Percentiles rank a stretch among this genome's conserved stretches.
These are phyloP conservation scores for Microcera coccophila DNA, from an alignment of 2,329 filamentous ascomycete genomes.

Conservation along the genomic window DNA sequence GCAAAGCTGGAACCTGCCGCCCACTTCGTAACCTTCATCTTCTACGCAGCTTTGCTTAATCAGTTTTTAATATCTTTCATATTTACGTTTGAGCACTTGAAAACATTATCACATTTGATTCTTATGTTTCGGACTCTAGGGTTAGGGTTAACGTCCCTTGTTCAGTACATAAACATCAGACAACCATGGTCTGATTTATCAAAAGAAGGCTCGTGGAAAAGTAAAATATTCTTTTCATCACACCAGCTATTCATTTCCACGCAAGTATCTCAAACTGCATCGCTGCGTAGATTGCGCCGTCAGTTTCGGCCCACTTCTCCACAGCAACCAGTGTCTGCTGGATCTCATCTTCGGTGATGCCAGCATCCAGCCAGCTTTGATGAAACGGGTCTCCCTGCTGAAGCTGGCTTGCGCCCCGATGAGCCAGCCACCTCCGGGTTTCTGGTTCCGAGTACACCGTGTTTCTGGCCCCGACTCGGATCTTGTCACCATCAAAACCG, in stretches of 20 bases:
- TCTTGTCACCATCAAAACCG: constrained; percentile 4
- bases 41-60: too few relatives aligned
- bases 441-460: constrained; percentile 3
- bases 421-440: constrained; percentile 3
- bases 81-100: too few relatives aligned
- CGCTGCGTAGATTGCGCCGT: constrained; percentile 11
- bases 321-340: constrained; percentile 8
- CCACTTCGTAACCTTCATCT: too few relatives aligned
- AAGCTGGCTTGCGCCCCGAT: constrained; percentile 3
- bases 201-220: too few relatives aligned
- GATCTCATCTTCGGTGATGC: constrained; percentile 14
- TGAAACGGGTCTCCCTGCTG: constrained; percentile 2
- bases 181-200: too few relatives aligned
- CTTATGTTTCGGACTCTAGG: too few relatives aligned
- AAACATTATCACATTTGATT: too few relatives aligned
- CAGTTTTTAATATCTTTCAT: too few relatives aligned
- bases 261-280: constrained; percentile 9
- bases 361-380: constrained; percentile 8
- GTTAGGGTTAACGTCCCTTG: too few relatives aligned
- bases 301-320: constrained; percentile 10
- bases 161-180: too few relatives aligned
- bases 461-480: constrained; percentile 2
- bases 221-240: too few relatives aligned
- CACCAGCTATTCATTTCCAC: constrained; percentile 6
- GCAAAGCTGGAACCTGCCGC: too few relatives aligned